Evolutionary conservation across 2,329 filamentous ascomycete genomes (phyloP).

Genomic region (Curvularia lunata): DNA sequence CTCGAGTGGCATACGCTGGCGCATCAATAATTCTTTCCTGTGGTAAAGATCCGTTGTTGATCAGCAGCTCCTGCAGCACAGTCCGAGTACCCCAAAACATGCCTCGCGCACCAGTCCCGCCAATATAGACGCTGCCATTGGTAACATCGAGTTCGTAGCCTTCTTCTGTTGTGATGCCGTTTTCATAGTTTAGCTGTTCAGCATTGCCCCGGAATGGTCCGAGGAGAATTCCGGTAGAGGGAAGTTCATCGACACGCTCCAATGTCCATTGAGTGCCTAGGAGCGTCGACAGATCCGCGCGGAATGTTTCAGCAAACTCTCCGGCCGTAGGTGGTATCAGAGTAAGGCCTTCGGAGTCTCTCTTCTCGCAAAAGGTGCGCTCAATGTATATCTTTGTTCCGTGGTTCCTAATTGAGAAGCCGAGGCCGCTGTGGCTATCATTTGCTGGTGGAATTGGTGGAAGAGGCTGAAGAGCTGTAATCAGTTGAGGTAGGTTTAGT

Average conservation of each 20-base stretch:
- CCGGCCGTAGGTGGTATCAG: constrained; percentile 59
- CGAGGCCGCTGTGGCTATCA: constrained; percentile 15
- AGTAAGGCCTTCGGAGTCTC: constrained; percentile 56
- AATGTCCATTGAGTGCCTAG: constrained; percentile 54
- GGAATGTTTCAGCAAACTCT: constrained; percentile 59
- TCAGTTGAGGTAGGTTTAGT: not conserved
- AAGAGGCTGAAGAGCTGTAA: constrained; percentile 47
- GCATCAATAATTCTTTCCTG: constrained; percentile 46
- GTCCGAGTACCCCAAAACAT: constrained; percentile 59
- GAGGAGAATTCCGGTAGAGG: constrained; percentile 54
- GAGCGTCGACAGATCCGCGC: constrained; percentile 52
- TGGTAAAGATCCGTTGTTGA: constrained; percentile 44
- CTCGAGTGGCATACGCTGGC: constrained; percentile 54
- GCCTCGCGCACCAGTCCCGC: constrained; percentile 54
- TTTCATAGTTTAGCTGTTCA: constrained; percentile 54
- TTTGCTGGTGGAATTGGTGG: constrained; percentile 46
- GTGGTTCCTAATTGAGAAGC: constrained; percentile 32
- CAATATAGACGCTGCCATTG: constrained; percentile 45
- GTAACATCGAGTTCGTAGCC: constrained; percentile 56
- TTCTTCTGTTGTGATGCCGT: constrained; percentile 57
- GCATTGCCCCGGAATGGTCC: constrained; percentile 40
- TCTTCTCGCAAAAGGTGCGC: constrained; percentile 46
- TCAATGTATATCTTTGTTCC: constrained; percentile 53
- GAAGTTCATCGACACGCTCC: constrained; percentile 45
- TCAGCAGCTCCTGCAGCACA: constrained; percentile 52